Percentiles rank a stretch among this genome's conserved stretches.
phyloP scores from a whole-genome alignment of 116 monocot genomes.

The Iris pallida region DNA sequence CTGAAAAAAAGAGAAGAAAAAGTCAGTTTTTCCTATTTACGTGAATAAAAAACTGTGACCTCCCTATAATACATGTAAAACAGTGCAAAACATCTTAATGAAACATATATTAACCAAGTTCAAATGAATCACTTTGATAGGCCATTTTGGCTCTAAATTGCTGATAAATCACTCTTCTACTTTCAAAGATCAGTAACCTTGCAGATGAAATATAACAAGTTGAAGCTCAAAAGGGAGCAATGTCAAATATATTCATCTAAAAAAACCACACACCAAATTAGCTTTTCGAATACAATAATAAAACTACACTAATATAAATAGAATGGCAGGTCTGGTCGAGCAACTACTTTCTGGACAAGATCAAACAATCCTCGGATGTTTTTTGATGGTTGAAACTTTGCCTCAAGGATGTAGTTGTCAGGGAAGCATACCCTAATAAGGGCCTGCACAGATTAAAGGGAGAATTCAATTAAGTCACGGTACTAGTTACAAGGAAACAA shows the following conservation, averaged over 20 bases:
- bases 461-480: neutral
- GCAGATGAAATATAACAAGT: neutral
- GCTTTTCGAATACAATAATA: neutral
- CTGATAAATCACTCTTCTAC: too few species aligned
- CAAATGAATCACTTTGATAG: too few species aligned
- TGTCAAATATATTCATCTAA: neutral
- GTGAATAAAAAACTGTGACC: too few species aligned
- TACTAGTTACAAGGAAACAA: neutral
- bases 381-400: constrained; percentile 70
- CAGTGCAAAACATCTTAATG: too few species aligned
- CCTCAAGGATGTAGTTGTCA: constrained; percentile 77
- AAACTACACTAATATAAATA: constrained; percentile 63
- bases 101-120: too few species aligned
- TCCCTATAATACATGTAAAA: too few species aligned
- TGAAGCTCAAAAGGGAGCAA: neutral
- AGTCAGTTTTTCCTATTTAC: too few species aligned
- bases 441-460: constrained; percentile 39
- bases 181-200: too few species aligned
- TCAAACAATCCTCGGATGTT: constrained; percentile 68
- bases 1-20: constrained; percentile 24
- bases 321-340: constrained; percentile 78
- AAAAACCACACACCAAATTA: neutral
- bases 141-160: too few species aligned
- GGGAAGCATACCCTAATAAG: constrained; percentile 76
- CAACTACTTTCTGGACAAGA: constrained; percentile 72